These are phyloP conservation scores for Fomitopsis betulina DNA, from an alignment of 1,284 basidiomycete genomes.

Conservation along the genomic window DNA sequence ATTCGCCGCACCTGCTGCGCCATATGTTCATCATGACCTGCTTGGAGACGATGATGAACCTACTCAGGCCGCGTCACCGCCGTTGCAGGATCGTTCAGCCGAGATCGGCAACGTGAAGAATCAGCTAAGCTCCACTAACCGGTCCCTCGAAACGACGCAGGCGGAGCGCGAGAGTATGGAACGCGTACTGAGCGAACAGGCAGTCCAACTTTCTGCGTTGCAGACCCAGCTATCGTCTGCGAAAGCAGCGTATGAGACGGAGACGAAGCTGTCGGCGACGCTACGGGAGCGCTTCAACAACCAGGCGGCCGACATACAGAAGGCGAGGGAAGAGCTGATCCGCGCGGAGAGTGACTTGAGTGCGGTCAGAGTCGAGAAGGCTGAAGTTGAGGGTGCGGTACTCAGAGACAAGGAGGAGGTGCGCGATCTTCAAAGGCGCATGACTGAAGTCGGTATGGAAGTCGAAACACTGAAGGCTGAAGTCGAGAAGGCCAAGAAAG, in stretches of 20 bases:
- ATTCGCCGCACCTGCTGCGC: constrained; percentile 19
- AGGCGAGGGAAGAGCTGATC: constrained; percentile 79
- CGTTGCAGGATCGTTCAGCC: constrained; percentile 64
- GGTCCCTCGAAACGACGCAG: constrained; percentile 58
- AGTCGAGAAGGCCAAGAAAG: constrained; percentile 88
- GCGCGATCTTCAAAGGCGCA: constrained; percentile 78
- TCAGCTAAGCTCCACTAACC: constrained; percentile 78
- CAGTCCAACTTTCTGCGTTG: constrained; percentile 64
- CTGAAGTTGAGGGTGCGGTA: constrained; percentile 86
- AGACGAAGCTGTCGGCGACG: constrained; percentile 70
- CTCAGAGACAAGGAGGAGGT: constrained; percentile 95
- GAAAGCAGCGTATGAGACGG: constrained; percentile 81
- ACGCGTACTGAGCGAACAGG: constrained; percentile 55
- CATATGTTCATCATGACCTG: constrained; percentile 41
- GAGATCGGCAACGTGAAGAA: constrained; percentile 87
- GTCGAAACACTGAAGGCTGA: constrained; percentile 69
- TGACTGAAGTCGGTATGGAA: constrained; percentile 79
- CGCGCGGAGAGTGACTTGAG: constrained; percentile 90
- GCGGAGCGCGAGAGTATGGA: constrained; percentile 57
- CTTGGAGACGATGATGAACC: constrained; percentile 73
- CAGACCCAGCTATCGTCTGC: constrained; percentile 74
- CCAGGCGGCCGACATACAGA: constrained; percentile 79
- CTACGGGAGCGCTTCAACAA: constrained; percentile 69
- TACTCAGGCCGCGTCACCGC: constrained; percentile 30
- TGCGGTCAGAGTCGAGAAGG: constrained; percentile 85